Evolutionary conservation across 2,329 filamentous ascomycete genomes (phyloP), one percentile per base, ranked within the genome.

Genomic region (Aspergillus sp.): DNA sequence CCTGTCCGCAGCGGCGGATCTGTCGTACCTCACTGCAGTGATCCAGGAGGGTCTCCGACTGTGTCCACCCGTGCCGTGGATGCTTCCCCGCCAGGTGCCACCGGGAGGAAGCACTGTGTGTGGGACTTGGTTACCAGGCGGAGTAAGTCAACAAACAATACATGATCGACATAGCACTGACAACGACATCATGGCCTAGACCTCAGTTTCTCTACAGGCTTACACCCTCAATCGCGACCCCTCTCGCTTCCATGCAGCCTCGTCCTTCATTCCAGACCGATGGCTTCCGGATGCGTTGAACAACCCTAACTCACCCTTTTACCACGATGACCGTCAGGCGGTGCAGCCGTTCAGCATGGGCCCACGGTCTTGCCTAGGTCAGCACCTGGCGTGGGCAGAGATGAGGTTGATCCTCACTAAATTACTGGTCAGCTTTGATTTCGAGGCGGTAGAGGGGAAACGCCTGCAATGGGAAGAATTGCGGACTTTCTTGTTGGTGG

Each of bases 371-470:
- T 91, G 89, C 75, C 85, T 92, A 60, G 89, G 90, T 2, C 89
- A 93, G 80, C 89, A 93, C 73, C 93, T 92, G 71, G 90, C 90
- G 15, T 77, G 93, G 52, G 91, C 89, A 0, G 89, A 93, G 79
- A 68, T 71, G 8, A 68, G 73, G 92, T 71, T 60, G 13, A 60
- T 60, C 5, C 44, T 60, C 2, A 25, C 58, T 3, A 56, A 59
- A 8, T 25, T 59, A 5, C 21, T 56, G 1, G 49, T 39, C n/a
- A n/a, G 5, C 5, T 60, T 60, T 32, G 58, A 57, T 21, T 52
- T 57, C 21, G 17, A 36, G 23, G 21, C 51, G 2, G 32, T 47
- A 10, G 52, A 56, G 5, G 58, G 52, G n/a, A 36, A 51, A 11
- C 17, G 36, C 6, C 25, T 56, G 7, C 42, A 30, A 13, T 59